Conservation (phyloP, 331 rosid species). For the Acacia concinna region DNA sequence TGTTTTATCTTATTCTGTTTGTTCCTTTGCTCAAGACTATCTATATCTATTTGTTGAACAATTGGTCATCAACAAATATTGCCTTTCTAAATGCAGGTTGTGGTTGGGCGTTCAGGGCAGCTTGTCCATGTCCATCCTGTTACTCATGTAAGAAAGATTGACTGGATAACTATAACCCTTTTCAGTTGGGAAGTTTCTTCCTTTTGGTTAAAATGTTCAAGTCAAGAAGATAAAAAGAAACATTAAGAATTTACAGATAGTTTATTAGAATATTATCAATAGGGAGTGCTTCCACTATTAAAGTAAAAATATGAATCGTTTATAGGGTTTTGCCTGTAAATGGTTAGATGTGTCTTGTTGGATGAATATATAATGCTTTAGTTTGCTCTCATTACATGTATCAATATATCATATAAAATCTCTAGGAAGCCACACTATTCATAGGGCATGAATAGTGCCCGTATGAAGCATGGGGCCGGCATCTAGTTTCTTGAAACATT, state of each 20-base stretch:
- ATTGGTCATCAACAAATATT: conserved; percentile 11
- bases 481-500: conserved; percentile 1
- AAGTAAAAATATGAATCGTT: too few relatives aligned
- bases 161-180: conserved; percentile 7
- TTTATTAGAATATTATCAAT: background rate
- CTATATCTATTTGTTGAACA: conserved; percentile 23
- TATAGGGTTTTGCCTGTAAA: conserved; percentile 17
- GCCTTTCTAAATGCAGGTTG: conserved; percentile 54
- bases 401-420: background rate
- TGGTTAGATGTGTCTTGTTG: conserved; percentile 10
- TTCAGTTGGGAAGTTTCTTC: conserved; percentile 8
- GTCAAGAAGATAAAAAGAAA: background rate
- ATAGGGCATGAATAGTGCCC: background rate
- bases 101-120: conserved; percentile 81
- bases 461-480: background rate
- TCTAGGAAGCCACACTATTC: background rate
- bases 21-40: conserved; percentile 1
- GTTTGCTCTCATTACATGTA: background rate
- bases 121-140: conserved; percentile 77
- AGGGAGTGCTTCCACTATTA: background rate
- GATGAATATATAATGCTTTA: background rate
- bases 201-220: background rate
- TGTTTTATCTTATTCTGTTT: conserved; percentile 9
- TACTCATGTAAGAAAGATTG: conserved; percentile 67
- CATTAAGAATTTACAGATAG: background rate